phyloP scores from a whole-genome alignment of 495 filamentous ascomycete species.

The Podospora pseudopauciseta region DNA sequence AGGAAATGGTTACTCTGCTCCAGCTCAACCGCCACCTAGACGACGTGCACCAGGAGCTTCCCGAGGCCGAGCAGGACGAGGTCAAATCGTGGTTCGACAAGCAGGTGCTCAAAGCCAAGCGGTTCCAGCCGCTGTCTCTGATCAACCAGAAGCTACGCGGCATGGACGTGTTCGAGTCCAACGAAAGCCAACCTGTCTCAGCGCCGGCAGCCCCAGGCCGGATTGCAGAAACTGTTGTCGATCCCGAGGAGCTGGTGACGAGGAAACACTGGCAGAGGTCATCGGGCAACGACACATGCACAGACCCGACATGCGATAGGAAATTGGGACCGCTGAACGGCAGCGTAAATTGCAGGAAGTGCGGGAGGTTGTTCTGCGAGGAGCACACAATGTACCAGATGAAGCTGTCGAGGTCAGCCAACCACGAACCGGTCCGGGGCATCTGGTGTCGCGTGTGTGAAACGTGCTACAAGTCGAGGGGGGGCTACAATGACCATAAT shows the following conservation, averaged over 20 bases:
- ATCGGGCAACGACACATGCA: constrained; percentile 69
- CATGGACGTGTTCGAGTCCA: constrained; percentile 96
- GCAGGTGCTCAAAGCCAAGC: constrained; percentile 92
- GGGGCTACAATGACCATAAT: constrained; percentile 89
- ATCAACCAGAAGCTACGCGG: constrained; percentile 93
- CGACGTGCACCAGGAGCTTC: constrained; percentile 89
- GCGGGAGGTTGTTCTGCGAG: constrained; percentile 91
- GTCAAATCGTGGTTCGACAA: constrained; percentile 98
- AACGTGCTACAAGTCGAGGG: constrained; percentile 94
- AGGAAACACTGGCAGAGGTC: constrained; percentile 83
- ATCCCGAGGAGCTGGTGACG: constrained; percentile 86
- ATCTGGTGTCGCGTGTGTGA: constrained; percentile 95
- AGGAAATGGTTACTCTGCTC: constrained; percentile 95
- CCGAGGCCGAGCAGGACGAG: constrained; percentile 89
- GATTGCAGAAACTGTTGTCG: constrained; percentile 46
- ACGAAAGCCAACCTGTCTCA: constrained; percentile 53
- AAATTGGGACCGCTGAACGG: constrained; percentile 74
- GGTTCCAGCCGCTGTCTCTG: constrained; percentile 83
- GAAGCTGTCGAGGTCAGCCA: constrained; percentile 86
- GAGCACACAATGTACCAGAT: constrained; percentile 99
- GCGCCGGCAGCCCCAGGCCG: constrained; percentile 26
- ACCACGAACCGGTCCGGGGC: constrained; percentile 87
- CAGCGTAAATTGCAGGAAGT: constrained; percentile 86
- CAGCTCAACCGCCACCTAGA: constrained; percentile 96
- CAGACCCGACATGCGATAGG: constrained; percentile 81